Evolutionary conservation across 352 stramenopile genomes (phyloP).

Genomic region (Phytophthora pistaciae): DNA sequence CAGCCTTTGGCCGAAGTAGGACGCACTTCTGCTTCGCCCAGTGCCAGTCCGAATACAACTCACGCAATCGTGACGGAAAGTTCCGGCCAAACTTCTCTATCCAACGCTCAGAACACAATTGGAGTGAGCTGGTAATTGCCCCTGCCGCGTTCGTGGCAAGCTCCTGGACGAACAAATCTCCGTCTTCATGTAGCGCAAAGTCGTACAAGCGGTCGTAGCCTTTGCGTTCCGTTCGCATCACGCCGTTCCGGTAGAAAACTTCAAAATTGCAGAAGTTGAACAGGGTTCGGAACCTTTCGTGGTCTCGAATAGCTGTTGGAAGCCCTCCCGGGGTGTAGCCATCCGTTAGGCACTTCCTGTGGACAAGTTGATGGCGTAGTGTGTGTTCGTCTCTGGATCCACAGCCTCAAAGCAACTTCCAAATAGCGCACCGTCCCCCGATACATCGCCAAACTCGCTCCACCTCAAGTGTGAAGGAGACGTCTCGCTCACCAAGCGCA

Average conservation of each 20-base stretch:
- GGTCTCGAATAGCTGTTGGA: slow-evolving; percentile 39
- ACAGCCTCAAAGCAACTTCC: slow-evolving; percentile 42
- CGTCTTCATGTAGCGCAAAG: slow-evolving; percentile 31
- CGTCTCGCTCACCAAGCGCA: slow-evolving; percentile 39
- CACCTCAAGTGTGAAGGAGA: slow-evolving; percentile 34
- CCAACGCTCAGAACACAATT: slow-evolving; percentile 45
- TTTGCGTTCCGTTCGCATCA: slow-evolving; percentile 38
- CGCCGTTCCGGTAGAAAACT: slow-evolving; percentile 38
- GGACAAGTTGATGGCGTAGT: slow-evolving; percentile 66
- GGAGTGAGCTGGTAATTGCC: slow-evolving; percentile 29
- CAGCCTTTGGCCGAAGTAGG: slow-evolving; percentile 37
- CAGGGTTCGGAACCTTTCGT: slow-evolving; percentile 40
- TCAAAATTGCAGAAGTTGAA: slow-evolving; percentile 66
- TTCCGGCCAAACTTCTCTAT: slow-evolving; percentile 17
- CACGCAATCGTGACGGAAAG: slow-evolving; percentile 36
- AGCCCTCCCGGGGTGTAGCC: slow-evolving; percentile 50
- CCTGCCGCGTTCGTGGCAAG: slow-evolving; percentile 5
- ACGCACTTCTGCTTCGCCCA: slow-evolving; percentile 54
- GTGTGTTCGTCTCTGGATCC: slow-evolving; percentile 10
- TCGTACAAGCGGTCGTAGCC: slow-evolving; percentile 44
- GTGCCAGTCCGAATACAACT: slow-evolving; percentile 63
- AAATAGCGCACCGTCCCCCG: background rate
- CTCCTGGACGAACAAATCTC: slow-evolving; percentile 50
- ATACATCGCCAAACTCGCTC: slow-evolving; percentile 18
- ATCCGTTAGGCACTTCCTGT: slow-evolving; percentile 46